phyloP scores from a whole-genome alignment of 495 filamentous ascomycete genomes.

The Chlorociboria aeruginascens region DNA sequence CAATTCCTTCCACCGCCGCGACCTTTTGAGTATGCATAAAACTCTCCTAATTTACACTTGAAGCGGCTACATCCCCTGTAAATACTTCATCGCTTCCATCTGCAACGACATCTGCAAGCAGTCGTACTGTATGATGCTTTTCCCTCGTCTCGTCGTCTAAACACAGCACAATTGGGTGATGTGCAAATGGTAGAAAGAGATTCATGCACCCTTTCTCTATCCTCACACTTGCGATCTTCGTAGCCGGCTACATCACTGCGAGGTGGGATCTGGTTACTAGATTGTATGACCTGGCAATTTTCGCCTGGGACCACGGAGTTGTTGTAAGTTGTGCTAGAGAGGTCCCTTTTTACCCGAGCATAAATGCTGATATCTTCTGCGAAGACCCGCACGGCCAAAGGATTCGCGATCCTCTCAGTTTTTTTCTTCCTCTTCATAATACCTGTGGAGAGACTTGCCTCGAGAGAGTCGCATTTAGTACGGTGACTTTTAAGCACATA shows the following conservation, averaged over 20 bases:
- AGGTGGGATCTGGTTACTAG: constrained; percentile 96
- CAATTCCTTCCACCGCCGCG: too few species aligned
- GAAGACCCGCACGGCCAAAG: constrained; percentile 50
- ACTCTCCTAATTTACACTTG: too few species aligned
- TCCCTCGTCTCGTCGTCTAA: background rate
- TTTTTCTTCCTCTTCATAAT: constrained; percentile 68
- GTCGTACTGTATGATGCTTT: too few species aligned
- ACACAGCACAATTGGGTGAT: constrained; percentile 12
- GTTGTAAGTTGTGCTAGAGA: constrained; percentile 49
- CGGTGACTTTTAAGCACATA: constrained; percentile 13
- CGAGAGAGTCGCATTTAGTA: constrained; percentile 53
- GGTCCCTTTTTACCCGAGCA: background rate
- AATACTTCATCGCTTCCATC: too few species aligned
- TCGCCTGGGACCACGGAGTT: constrained; percentile 97
- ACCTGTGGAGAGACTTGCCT: constrained; percentile 60
- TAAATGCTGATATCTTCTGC: background rate
- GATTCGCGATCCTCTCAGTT: constrained; percentile 59
- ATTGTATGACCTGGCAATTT: constrained; percentile 89
- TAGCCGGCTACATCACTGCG: constrained; percentile 98
- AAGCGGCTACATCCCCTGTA: too few species aligned
- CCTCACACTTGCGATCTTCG: constrained; percentile 90
- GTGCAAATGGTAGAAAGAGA: constrained; percentile 21
- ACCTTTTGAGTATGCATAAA: too few species aligned
- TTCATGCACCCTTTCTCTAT: constrained; percentile 96
- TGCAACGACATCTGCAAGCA: too few species aligned